These are phyloP conservation scores for Fusarium miscanthi DNA, from an alignment of 2,329 filamentous ascomycete genomes.

Conservation along the genomic window DNA sequence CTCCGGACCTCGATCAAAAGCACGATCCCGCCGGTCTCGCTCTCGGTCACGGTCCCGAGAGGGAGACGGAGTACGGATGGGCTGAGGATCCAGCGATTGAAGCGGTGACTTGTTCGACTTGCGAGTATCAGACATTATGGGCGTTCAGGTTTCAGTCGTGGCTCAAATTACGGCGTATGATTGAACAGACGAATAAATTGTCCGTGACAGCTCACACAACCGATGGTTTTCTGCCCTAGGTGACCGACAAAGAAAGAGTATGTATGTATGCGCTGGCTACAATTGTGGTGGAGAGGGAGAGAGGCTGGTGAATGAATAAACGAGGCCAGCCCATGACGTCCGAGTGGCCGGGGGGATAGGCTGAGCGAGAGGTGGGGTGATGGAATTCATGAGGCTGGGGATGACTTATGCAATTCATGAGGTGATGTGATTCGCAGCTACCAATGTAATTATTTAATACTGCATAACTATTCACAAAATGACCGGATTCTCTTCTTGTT, in stretches of 20 bases:
- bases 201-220: neutral
- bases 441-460: neutral
- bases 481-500: neutral
- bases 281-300: conserved; percentile 27
- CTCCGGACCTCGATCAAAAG: conserved; percentile 31
- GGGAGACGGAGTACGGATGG: conserved; percentile 43
- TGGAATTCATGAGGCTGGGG: conserved; percentile 42
- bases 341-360: conserved; percentile 33
- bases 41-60: conserved; percentile 25
- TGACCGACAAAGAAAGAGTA: conserved; percentile 10
- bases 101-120: conserved; percentile 41
- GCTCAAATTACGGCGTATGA: neutral
- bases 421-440: conserved; percentile 18
- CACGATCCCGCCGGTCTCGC: conserved; percentile 17
- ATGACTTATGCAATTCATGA: conserved; percentile 36
- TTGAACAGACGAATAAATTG: neutral
- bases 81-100: conserved; percentile 44
- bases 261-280: conserved; percentile 32
- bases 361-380: conserved; percentile 30
- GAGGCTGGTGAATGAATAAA: conserved; percentile 41
- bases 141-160: neutral
- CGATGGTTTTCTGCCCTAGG: conserved; percentile 11
- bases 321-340: conserved; percentile 42
- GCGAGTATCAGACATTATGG: conserved; percentile 35
- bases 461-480: conserved; percentile 15